A percentile compares a stretch with the other conserved stretches of the same genome.
Conservation (phyloP, 2,329 filamentous ascomycete genomes). For the Trichoderma semiorbis region DNA sequence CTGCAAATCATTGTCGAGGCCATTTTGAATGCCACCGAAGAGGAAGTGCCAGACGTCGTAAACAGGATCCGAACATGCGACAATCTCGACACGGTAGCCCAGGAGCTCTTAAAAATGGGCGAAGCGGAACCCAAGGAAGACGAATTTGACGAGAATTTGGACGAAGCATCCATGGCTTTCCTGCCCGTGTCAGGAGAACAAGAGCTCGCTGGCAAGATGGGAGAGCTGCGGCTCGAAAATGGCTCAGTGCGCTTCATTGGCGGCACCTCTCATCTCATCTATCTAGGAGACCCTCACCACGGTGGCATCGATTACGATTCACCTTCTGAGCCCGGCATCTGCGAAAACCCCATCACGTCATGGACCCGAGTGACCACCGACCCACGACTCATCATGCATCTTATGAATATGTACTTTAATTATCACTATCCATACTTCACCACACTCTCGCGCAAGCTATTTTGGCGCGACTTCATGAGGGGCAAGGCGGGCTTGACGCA, state of each 20-base stretch:
- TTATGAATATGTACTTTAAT: constrained; percentile 96
- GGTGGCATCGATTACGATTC: constrained; percentile 39
- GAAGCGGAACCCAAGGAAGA: constrained; percentile 7
- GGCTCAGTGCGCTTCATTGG: constrained; percentile 88
- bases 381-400: constrained; percentile 72
- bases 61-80: constrained; percentile 84
- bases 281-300: constrained; percentile 54
- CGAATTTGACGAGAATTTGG: constrained; percentile 35
- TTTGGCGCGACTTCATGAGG: constrained; percentile 77
- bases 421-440: constrained; percentile 98
- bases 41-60: constrained; percentile 79
- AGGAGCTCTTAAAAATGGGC: constrained; percentile 49
- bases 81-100: constrained; percentile 54
- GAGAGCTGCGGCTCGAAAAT: constrained; percentile 80
- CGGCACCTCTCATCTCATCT: constrained; percentile 90
- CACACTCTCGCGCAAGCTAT: constrained; percentile 79
- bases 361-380: constrained; percentile 89
- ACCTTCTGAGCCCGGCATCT: constrained; percentile 44
- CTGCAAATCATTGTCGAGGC: constrained; percentile 90
- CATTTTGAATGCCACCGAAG: constrained; percentile 85
- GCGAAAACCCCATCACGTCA: constrained; percentile 69
- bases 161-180: constrained; percentile 40
- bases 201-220: constrained; percentile 89
- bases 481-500: constrained; percentile 59
- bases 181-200: constrained; percentile 59